A percentile compares a stretch with the other conserved stretches of the same genome.
Conservation (phyloP, 495 filamentous ascomycete genomes). For the Pseudevernia furfuracea region DNA sequence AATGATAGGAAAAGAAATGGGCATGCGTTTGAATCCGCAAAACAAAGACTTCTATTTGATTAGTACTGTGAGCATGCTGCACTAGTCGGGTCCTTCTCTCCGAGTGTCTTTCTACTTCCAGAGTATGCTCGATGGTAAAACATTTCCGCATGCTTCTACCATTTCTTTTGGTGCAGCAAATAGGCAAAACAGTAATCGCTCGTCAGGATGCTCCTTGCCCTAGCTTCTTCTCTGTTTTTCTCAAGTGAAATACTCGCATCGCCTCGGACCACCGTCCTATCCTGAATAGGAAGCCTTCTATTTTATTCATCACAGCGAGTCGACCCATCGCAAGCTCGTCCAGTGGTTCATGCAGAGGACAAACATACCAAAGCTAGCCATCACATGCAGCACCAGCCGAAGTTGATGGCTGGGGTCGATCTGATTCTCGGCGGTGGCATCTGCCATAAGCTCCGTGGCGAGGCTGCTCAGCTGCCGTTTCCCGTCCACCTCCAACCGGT, state of each 20-base stretch:
- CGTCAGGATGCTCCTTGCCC: too few relatives aligned
- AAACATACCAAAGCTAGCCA: conserved; percentile 10
- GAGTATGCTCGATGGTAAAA: conserved; percentile 23
- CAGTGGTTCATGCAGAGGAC: background rate
- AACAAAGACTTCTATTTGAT: background rate
- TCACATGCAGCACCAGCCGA: conserved; percentile 1
- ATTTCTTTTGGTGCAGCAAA: too few relatives aligned
- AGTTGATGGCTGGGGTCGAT: background rate
- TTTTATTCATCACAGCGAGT: background rate
- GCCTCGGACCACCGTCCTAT: conserved; percentile 4
- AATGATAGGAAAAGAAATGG: background rate
- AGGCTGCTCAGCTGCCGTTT: background rate
- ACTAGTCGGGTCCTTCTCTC: conserved; percentile 10
- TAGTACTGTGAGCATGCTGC: conserved; percentile 9
- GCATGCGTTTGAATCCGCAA: background rate
- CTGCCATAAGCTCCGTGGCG: background rate
- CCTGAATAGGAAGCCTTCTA: background rate
- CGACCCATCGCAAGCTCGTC: background rate
- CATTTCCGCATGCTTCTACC: too few relatives aligned
- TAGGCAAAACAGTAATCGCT: too few relatives aligned
- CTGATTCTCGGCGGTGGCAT: conserved; percentile 1
- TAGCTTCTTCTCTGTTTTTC: background rate
- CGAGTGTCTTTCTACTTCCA: conserved; percentile 19
- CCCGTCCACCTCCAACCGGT: background rate
- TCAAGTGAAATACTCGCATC: conserved; percentile 1